Conservation (phyloP, 768 basidiomycete species). For the Suillus clintonianus region DNA sequence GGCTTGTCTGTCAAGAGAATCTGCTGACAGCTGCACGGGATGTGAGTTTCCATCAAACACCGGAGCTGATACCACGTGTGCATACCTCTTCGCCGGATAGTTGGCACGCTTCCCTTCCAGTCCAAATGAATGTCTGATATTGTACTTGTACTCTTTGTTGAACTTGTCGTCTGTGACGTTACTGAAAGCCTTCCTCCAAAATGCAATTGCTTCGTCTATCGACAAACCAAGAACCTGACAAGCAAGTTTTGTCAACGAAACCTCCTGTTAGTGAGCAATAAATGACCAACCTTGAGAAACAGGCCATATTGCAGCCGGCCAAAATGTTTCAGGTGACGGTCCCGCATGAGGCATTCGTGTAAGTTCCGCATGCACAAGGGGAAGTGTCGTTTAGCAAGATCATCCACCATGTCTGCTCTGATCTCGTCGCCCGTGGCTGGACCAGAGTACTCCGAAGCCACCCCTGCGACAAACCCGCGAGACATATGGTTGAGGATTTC, state of each 20-base stretch:
- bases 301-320: conserved; percentile 89
- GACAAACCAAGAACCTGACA: conserved; percentile 85
- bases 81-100: conserved; percentile 88
- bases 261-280: not conserved
- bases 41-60: conserved; percentile 1
- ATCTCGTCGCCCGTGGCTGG: conserved; percentile 63
- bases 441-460: conserved; percentile 78
- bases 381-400: conserved; percentile 84
- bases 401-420: conserved; percentile 93
- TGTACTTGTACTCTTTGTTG: conserved; percentile 97
- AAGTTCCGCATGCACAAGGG: conserved; percentile 94
- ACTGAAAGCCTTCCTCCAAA: conserved; percentile 90
- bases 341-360: conserved; percentile 74
- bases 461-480: conserved; percentile 89
- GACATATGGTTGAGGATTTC: conserved; percentile 92
- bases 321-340: conserved; percentile 90
- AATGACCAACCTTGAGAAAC: conserved; percentile 80
- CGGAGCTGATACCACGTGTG: not conserved
- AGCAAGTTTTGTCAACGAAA: not conserved
- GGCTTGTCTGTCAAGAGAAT: conserved; percentile 76
- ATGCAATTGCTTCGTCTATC: conserved; percentile 89
- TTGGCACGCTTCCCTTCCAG: conserved; percentile 94
- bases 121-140: conserved; percentile 93
- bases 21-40: conserved; percentile 75
- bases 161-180: conserved; percentile 89